Base-by-base conservation (phyloP, 805 yeast species). In the Candida xyloterini region DNA sequence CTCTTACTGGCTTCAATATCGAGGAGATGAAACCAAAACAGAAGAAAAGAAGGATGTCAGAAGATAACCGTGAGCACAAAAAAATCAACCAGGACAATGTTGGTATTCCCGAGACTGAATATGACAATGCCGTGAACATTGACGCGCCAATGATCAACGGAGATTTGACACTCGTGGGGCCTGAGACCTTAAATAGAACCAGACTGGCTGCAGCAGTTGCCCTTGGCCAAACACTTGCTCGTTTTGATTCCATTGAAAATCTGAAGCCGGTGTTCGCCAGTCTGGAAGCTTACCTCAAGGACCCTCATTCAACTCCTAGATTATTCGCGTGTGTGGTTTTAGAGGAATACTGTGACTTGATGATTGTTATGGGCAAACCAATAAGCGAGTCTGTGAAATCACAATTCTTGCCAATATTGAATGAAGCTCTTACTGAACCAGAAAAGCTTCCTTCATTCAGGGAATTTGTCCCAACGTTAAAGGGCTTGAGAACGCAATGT, bases 111-210 rank as follows among this genome's bases (percentile, higher is more conserved):
- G 55, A 65, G 2, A 67, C 74, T 3, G 83, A 73, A 26, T 60
- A 59, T 41, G 82, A 74, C 35, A 72, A 78, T 40, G 76, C 76
- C 43, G 82, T 88, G 36, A 89, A 91, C 57, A 90, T 93, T 43
- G 99, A 93, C 64, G 84, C 95, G 3, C 96, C 98, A 4, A 82
- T 93, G 60, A 77, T 84, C 43, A 76, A 79, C 31, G 99, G 99
- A 54, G 99, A 93, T 63, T 84, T 93, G 13, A 79, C 89, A 39
- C 68, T 93, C 20, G 79, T 93, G 24, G 96, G 95, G 0, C 63
- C 72, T 33, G 90, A 86, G 21, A 77, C 77, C 1, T 76, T 93
- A 42, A 68, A 88, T 24, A 72, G 83, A 33, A 84, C 95, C 3
- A 81, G 93, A 60, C 69, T 85, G 11, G 76, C 80, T 10, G 85